Base-by-base conservation (phyloP, 1,139 yeast genomes). In the Groenewaldozyma sp. region DNA sequence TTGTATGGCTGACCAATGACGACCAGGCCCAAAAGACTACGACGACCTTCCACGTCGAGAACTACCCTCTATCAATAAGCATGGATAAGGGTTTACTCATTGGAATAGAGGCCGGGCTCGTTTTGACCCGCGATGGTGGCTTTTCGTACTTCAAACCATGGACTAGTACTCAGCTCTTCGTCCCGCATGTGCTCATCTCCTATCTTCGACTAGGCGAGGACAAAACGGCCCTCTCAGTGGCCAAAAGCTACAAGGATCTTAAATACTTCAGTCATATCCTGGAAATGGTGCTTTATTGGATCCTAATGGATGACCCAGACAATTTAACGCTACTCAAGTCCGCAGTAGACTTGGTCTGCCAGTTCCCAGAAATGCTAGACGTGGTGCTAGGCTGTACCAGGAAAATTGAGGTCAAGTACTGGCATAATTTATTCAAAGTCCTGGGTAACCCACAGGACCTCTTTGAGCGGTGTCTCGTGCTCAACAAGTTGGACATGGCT, bases 401-500 rank as follows among this genome's bases (percentile, higher is more conserved):
- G 45, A 80, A 81, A 51, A 78, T 78, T 14, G 91, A 80, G 51
- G 67, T 71, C 18, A 70, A 71, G 38, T 73, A 74, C 47, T 80
- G 88, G 88, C 59, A 64, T 13, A 59, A 59, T 17, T 62, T 79
- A 28, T 77, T 80, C 50, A 54, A 59, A 4, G 56, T 60, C 1
- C 55, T 59, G 3, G 71, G 70, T 1, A 50, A 64, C 19, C 63
- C 65, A 7, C 60, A 65, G 34, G 53, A 46, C 29, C 49, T 67
- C 34, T 67, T 67, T 45, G 64, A 64, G 36, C 47, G 53, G 37
- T 62, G 69, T 37, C 53, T 67, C 31, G 42, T 46, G 3, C 37
- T 45, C n/a, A 58, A 58, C 7, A 58, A 61, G 35, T 55, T 68
- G 14, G 57, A 59, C 29, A 65, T 67, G 2, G 72, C 72, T 3